phyloP scores from a whole-genome alignment of 768 basidiomycete genomes.

The Artomyces pyxidatus region DNA sequence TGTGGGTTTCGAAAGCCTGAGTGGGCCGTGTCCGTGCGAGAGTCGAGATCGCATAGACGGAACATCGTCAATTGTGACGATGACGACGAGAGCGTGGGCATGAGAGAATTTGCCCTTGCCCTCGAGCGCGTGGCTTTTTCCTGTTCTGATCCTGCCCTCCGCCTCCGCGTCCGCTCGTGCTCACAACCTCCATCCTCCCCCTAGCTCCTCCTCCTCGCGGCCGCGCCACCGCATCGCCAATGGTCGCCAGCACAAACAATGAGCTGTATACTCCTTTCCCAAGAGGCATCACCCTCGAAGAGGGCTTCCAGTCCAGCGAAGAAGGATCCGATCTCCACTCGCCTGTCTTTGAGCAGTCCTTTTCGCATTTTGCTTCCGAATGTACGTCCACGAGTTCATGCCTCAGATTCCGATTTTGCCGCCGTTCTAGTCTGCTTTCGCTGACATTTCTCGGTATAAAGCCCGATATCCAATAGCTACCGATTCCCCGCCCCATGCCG shows the following conservation, averaged over 20 bases:
- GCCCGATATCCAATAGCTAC: constrained; percentile 47
- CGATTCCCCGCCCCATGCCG: constrained; percentile 11
- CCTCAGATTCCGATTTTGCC: constrained; percentile 4
- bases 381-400: constrained; percentile 23
- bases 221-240: constrained; percentile 22
- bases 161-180: constrained; percentile 23
- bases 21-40: too few relatives aligned
- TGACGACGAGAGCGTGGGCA: constrained; percentile 9
- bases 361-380: constrained; percentile 25
- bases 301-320: constrained; percentile 64
- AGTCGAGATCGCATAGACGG: background rate
- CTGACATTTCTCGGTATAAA: constrained; percentile 43
- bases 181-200: constrained; percentile 23
- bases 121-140: constrained; percentile 14
- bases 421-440: constrained; percentile 7
- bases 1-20: too few relatives aligned
- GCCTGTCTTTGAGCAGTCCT: constrained; percentile 54
- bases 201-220: constrained; percentile 18
- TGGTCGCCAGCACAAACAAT: constrained; percentile 49
- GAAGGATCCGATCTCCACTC: constrained; percentile 72
- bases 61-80: background rate
- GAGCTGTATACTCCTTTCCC: constrained; percentile 55
- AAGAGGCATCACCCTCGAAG: constrained; percentile 44
- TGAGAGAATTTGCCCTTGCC: constrained; percentile 4
- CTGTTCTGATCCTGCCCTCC: constrained; percentile 21